These are phyloP conservation scores for Colletotrichum liriopes DNA, from an alignment of 2,329 filamentous ascomycete genomes.

Conservation along the genomic window DNA sequence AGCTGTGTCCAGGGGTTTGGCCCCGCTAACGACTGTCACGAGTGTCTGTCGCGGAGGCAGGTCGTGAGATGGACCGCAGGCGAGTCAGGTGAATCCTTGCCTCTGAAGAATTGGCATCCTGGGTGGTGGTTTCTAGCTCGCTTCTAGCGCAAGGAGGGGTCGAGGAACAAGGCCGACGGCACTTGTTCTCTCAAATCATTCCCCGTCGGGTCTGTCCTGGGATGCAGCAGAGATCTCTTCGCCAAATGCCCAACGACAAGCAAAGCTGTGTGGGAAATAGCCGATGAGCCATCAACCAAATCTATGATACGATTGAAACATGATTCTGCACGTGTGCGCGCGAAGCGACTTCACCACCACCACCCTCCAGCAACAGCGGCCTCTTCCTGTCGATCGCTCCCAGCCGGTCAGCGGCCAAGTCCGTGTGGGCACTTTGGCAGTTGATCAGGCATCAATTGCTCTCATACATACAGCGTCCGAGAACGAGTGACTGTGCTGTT, in stretches of 20 bases:
- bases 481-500: neutral
- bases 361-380: slow-evolving; percentile 10
- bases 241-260: neutral
- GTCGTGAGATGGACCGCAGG: slow-evolving; percentile 23
- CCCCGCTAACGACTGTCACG: slow-evolving; percentile 12
- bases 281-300: slow-evolving; percentile 13
- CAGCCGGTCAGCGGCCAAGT: slow-evolving; percentile 12
- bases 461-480: neutral
- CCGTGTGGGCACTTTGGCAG: slow-evolving; percentile 12
- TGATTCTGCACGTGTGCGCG: neutral
- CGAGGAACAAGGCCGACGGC: slow-evolving; percentile 14
- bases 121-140: slow-evolving; percentile 36
- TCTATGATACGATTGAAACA: slow-evolving; percentile 22
- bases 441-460: neutral
- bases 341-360: slow-evolving; percentile 7
- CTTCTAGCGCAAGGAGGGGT: slow-evolving; percentile 29
- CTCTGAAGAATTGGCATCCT: slow-evolving; percentile 27
- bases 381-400: slow-evolving; percentile 12
- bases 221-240: slow-evolving; percentile 1
- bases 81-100: slow-evolving; percentile 38
- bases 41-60: slow-evolving; percentile 1
- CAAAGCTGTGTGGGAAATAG: neutral
- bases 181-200: neutral
- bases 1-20: slow-evolving; percentile 20
- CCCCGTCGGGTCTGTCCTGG: neutral